Evolutionary conservation across 306 rosid species (phyloP).

Genomic region (Purshia tridentata): DNA sequence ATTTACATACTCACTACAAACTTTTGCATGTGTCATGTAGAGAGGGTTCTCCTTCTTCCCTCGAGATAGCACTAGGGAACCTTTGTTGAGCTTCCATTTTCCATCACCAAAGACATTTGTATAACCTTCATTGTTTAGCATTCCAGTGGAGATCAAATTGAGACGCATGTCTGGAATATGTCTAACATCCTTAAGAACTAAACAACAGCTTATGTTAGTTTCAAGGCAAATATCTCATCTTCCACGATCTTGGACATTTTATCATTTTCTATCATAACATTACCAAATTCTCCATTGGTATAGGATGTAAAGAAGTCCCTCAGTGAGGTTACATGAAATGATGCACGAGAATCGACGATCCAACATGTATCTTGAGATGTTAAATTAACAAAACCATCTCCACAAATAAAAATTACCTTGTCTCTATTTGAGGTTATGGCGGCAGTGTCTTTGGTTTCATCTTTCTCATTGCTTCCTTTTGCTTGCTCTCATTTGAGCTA

Average conservation of each 20-base stretch:
- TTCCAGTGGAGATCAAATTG: background rate
- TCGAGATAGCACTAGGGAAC: background rate
- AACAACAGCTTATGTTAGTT: background rate
- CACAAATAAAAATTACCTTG: constrained; percentile 3
- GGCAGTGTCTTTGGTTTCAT: background rate
- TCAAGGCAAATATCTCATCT: constrained; percentile 9
- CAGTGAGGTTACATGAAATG: background rate
- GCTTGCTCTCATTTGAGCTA: no score
- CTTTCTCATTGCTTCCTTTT: background rate
- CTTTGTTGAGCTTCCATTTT: constrained; percentile 5
- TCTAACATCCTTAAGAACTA: constrained; percentile 17
- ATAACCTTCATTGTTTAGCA: background rate
- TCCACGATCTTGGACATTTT: background rate
- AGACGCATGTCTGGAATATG: constrained; percentile 8
- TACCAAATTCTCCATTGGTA: background rate
- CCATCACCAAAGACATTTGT: background rate
- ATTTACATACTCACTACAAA: no score
- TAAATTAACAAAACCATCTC: constrained; percentile 27
- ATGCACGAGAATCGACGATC: background rate
- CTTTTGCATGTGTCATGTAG: background rate
- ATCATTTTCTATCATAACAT: constrained; percentile 14
- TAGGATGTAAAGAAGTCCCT: constrained; percentile 15
- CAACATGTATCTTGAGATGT: constrained; percentile 16
- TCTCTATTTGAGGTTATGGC: no score
- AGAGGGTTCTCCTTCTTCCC: background rate